Conservation (phyloP, 805 yeast genomes). For the Middelhovenomyces tepae region DNA sequence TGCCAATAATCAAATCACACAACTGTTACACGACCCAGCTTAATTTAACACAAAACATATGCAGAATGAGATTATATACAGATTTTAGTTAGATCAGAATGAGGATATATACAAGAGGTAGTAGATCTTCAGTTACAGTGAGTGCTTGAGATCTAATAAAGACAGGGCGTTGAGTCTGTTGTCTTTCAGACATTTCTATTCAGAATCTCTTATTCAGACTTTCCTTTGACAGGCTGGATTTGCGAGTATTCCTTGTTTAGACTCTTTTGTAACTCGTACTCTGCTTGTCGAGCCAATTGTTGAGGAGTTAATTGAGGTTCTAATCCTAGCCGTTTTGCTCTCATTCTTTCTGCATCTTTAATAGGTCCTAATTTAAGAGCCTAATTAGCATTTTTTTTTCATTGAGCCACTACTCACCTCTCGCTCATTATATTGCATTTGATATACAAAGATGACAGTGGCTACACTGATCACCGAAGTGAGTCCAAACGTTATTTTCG, state of each 20-base stretch:
- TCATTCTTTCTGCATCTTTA: conserved; percentile 18
- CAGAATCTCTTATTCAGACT: too few relatives aligned
- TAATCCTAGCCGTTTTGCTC: conserved; percentile 14
- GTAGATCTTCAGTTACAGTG: too few relatives aligned
- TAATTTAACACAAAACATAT: too few relatives aligned
- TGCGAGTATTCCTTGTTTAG: conserved; percentile 16
- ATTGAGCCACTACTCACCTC: conserved; percentile 24
- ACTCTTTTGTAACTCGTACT: conserved; percentile 19
- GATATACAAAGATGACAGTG: conserved; percentile 61
- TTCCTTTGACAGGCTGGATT: conserved; percentile 14
- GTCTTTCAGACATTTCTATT: too few relatives aligned
- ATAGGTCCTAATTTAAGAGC: conserved; percentile 20
- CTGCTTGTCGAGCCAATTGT: conserved; percentile 15
- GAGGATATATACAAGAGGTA: too few relatives aligned
- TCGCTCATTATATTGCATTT: conserved; percentile 60
- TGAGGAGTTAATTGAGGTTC: conserved; percentile 14
- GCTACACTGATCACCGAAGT: conserved; percentile 47
- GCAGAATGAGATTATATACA: too few relatives aligned
- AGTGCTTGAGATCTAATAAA: too few relatives aligned
- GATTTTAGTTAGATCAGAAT: too few relatives aligned
- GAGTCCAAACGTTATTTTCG: conserved; percentile 62
- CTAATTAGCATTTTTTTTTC: conserved; percentile 4
- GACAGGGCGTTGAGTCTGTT: too few relatives aligned
- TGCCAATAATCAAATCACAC: too few relatives aligned
- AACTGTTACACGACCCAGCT: too few relatives aligned